phyloP scores from a whole-genome alignment of 805 yeast genomes.

The Lipomyces starkeyi region DNA sequence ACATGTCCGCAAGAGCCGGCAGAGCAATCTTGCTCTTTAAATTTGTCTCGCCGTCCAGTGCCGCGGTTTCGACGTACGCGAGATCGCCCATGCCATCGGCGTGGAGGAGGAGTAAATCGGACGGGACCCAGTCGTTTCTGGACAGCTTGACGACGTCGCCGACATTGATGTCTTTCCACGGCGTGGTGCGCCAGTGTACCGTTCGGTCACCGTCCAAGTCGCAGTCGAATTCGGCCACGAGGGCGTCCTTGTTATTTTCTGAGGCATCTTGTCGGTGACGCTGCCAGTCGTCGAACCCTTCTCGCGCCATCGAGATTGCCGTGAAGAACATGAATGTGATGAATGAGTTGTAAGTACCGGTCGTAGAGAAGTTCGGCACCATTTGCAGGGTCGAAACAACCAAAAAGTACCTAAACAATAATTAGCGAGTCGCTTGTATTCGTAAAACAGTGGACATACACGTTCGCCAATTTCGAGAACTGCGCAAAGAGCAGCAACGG shows the following conservation, averaged over 20 bases:
- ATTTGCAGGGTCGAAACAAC: constrained; percentile 89
- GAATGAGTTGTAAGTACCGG: constrained; percentile 94
- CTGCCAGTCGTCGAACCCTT: constrained; percentile 91
- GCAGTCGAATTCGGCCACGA: constrained; percentile 44
- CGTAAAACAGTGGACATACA: constrained; percentile 43
- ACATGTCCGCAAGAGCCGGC: constrained; percentile 60
- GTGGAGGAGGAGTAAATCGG: constrained; percentile 78
- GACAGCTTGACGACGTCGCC: constrained; percentile 79
- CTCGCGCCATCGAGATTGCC: constrained; percentile 86
- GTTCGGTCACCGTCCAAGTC: constrained; percentile 13
- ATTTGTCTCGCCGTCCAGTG: constrained; percentile 96
- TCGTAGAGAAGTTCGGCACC: constrained; percentile 97
- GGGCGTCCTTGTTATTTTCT: constrained; percentile 69
- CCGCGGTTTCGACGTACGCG: constrained; percentile 92
- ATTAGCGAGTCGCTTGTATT: not conserved
- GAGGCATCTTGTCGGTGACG: constrained; percentile 83
- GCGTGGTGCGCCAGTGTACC: constrained; percentile 45
- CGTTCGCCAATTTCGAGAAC: constrained; percentile 89
- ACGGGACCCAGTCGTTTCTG: constrained; percentile 93
- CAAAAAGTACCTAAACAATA: constrained; percentile 64
- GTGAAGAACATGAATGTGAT: constrained; percentile 86
- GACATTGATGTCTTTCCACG: constrained; percentile 84
- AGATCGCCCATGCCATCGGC: constrained; percentile 64
- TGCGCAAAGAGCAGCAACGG: constrained; percentile 91
- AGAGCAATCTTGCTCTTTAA: constrained; percentile 77